phyloP scores from a whole-genome alignment of 768 basidiomycete species.

The Lentinus brumalis region DNA sequence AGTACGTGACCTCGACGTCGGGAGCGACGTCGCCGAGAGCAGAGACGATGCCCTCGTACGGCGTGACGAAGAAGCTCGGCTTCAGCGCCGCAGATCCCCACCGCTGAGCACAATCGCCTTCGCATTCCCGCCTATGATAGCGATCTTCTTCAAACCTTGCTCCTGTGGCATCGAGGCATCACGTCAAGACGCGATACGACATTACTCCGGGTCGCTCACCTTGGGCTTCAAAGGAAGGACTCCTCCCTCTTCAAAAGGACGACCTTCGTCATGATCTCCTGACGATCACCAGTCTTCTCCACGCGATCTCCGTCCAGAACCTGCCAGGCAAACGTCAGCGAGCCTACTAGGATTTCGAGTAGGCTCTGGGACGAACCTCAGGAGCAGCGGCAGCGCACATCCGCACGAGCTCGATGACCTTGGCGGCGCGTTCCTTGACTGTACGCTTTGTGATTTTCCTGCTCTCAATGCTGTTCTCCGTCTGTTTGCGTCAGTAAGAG shows the following conservation, averaged over 20 bases:
- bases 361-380: slow-evolving; percentile 44
- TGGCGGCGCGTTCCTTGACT: slow-evolving; percentile 65
- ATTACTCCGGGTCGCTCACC: slow-evolving; percentile 4
- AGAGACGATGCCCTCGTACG: slow-evolving; percentile 73
- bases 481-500: neutral
- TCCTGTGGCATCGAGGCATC: slow-evolving; percentile 9
- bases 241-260: slow-evolving; percentile 72
- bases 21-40: slow-evolving; percentile 46
- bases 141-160: slow-evolving; percentile 60
- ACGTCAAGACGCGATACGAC: neutral
- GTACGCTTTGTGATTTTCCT: slow-evolving; percentile 67
- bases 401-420: slow-evolving; percentile 69
- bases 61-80: slow-evolving; percentile 74
- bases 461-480: slow-evolving; percentile 41
- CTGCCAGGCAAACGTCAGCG: slow-evolving; percentile 31
- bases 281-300: slow-evolving; percentile 63
- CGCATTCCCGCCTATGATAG: slow-evolving; percentile 75
- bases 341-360: neutral
- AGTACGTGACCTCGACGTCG: slow-evolving; percentile 59
- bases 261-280: slow-evolving; percentile 62
- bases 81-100: slow-evolving; percentile 76
- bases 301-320: slow-evolving; percentile 70
- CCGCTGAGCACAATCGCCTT: slow-evolving; percentile 64
- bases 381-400: slow-evolving; percentile 67
- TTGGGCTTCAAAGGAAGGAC: slow-evolving; percentile 54